These are phyloP conservation scores for Trichoderma asperellum DNA, from an alignment of 2,329 filamentous ascomycete genomes.

Conservation along the genomic window DNA sequence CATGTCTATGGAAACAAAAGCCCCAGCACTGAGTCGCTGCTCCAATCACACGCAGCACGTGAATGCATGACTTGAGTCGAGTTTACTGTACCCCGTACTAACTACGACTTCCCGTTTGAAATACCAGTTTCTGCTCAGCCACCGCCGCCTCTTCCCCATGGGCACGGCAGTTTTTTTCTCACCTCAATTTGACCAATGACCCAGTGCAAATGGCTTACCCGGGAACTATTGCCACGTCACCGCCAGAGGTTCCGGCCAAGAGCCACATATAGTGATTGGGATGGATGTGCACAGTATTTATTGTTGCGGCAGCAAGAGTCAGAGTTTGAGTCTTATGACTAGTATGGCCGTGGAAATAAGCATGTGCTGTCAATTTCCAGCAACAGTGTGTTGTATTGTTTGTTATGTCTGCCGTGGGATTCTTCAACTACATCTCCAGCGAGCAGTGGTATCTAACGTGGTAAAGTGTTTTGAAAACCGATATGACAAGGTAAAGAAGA, in stretches of 20 bases:
- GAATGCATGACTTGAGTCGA: not conserved
- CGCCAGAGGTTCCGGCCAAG: not conserved
- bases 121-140: not conserved
- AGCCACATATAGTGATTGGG: not conserved
- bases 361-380: not conserved
- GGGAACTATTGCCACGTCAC: slow-evolving; percentile 9
- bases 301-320: not conserved
- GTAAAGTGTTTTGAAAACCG: not conserved
- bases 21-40: not conserved
- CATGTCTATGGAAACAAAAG: not conserved
- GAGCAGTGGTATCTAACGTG: not conserved
- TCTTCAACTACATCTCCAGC: not conserved
- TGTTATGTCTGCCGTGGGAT: not conserved
- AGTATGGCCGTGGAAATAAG: not conserved
- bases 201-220: slow-evolving; percentile 11
- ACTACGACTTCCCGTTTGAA: not conserved
- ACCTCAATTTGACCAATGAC: not conserved
- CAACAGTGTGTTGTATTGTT: not conserved
- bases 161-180: not conserved
- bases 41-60: not conserved
- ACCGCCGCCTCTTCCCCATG: not conserved
- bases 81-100: too few relatives aligned
- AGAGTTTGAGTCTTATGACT: not conserved
- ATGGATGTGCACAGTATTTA: not conserved
- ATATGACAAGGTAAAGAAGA: not conserved